phyloP scores from a whole-genome alignment of 768 basidiomycete genomes.

The Lanmaoa rubissima region DNA sequence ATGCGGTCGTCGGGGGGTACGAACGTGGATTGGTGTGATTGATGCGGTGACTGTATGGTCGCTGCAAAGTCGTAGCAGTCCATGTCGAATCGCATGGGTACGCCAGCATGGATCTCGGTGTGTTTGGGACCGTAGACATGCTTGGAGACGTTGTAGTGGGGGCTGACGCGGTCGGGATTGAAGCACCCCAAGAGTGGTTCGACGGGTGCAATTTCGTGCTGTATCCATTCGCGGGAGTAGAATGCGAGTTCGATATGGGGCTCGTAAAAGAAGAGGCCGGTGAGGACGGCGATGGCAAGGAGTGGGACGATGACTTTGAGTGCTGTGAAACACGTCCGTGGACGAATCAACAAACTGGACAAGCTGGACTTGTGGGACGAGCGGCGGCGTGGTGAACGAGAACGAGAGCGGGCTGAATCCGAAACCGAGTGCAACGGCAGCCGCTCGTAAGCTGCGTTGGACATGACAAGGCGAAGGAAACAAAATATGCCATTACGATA shows the following conservation, averaged over 20 bases:
- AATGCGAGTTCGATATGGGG: slow-evolving; percentile 84
- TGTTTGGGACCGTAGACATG: slow-evolving; percentile 61
- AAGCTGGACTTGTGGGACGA: slow-evolving; percentile 27
- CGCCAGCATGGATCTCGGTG: slow-evolving; percentile 77
- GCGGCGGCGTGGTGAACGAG: slow-evolving; percentile 26
- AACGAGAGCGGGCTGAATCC: slow-evolving; percentile 26
- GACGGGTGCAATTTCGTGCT: slow-evolving; percentile 64
- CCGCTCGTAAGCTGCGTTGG: slow-evolving; percentile 44
- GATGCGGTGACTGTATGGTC: slow-evolving; percentile 53
- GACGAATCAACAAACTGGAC: slow-evolving; percentile 28
- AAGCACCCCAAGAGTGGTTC: slow-evolving; percentile 75
- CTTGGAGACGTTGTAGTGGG: slow-evolving; percentile 65
- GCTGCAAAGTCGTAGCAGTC: slow-evolving; percentile 94
- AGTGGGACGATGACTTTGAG: slow-evolving; percentile 47
- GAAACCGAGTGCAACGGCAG: slow-evolving; percentile 48
- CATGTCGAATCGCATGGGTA: slow-evolving; percentile 73
- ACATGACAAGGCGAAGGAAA: slow-evolving; percentile 28
- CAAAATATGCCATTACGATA: not conserved
- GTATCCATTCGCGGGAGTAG: slow-evolving; percentile 75
- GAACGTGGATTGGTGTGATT: slow-evolving; percentile 1
- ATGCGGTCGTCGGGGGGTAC: slow-evolving; percentile 43
- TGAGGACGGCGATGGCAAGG: slow-evolving; percentile 37
- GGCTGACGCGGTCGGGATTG: slow-evolving; percentile 54
- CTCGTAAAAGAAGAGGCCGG: slow-evolving; percentile 65
- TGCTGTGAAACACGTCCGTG: slow-evolving; percentile 37